Evolutionary conservation across 1,284 basidiomycete species (phyloP).

Genomic region (Termitomyces sp.): DNA sequence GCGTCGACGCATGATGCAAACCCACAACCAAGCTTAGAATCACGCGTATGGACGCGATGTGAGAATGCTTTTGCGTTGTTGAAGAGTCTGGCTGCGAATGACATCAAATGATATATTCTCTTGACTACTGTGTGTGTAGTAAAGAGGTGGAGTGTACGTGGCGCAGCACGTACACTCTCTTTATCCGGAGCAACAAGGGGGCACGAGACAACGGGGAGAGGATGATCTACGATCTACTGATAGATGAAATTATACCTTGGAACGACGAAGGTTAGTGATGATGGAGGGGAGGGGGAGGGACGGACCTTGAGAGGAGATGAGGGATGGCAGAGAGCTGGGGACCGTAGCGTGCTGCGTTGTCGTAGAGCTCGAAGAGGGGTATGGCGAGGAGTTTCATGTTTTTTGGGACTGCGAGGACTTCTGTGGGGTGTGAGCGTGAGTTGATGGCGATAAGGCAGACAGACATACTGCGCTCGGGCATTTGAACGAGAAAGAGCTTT

Average conservation of each 20-base stretch:
- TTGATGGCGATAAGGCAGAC: background rate
- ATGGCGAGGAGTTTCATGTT: conserved; percentile 99
- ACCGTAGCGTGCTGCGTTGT: conserved; percentile 92
- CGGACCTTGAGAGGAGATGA: conserved; percentile 84
- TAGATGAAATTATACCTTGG: conserved; percentile 34
- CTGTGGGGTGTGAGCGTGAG: conserved; percentile 35
- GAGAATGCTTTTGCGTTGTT: no score
- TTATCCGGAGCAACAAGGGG: background rate
- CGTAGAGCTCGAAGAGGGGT: conserved; percentile 94
- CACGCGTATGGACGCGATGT: no score
- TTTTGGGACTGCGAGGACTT: conserved; percentile 92
- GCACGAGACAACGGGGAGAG: no score
- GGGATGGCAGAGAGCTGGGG: conserved; percentile 94
- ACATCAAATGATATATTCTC: no score
- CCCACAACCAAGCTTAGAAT: no score
- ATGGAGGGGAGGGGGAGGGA: conserved; percentile 1
- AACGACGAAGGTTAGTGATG: background rate
- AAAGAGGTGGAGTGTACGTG: conserved; percentile 3
- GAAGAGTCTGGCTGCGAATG: no score
- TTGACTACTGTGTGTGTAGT: no score
- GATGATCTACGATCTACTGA: conserved; percentile 9
- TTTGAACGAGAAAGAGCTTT: conserved; percentile 92
- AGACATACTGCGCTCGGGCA: conserved; percentile 86
- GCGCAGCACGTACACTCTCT: conserved; percentile 3
- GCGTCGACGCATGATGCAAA: no score